phyloP scores from a whole-genome alignment of 2,329 filamentous ascomycete genomes.

The Colletotrichum ledebouriae region DNA sequence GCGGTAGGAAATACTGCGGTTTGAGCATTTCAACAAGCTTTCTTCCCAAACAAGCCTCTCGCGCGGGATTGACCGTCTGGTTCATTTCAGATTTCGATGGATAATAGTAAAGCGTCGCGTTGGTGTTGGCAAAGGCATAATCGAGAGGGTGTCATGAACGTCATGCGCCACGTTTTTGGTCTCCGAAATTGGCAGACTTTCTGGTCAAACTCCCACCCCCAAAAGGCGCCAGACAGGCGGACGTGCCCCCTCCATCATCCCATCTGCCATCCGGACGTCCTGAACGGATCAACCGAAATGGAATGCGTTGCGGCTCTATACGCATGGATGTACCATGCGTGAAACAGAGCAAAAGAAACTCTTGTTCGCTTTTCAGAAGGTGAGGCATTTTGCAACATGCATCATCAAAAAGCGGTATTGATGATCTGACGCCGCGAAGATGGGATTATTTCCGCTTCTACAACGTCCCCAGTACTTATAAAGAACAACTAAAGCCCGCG shows the following conservation, averaged over 20 bases:
- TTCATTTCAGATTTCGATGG: not conserved
- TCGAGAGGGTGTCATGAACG: not conserved
- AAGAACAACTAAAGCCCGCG: not conserved
- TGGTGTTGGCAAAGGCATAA: conserved; percentile 6
- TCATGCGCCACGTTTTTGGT: not conserved
- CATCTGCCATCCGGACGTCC: conserved; percentile 26
- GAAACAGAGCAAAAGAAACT: not conserved
- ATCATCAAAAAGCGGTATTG: not conserved
- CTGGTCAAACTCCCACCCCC: not conserved
- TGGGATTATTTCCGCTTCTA: not conserved
- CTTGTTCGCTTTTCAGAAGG: conserved; percentile 16
- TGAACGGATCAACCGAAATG: conserved; percentile 10
- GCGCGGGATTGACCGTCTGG: conserved; percentile 12
- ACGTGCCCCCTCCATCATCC: conserved; percentile 8
- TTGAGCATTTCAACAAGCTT: not conserved
- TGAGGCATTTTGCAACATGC: conserved; percentile 2
- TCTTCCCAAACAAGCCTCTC: conserved; percentile 2
- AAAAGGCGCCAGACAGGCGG: not conserved
- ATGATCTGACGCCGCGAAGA: conserved; percentile 1
- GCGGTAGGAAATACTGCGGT: no score
- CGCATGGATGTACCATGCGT: conserved; percentile 12
- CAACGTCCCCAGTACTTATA: conserved; percentile 6
- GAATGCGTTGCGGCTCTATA: conserved; percentile 10
- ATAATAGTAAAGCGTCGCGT: not conserved
- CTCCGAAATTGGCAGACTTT: conserved; percentile 9